phyloP scores from a whole-genome alignment of 306 rosid species.

The Ormosia semicastrata region DNA sequence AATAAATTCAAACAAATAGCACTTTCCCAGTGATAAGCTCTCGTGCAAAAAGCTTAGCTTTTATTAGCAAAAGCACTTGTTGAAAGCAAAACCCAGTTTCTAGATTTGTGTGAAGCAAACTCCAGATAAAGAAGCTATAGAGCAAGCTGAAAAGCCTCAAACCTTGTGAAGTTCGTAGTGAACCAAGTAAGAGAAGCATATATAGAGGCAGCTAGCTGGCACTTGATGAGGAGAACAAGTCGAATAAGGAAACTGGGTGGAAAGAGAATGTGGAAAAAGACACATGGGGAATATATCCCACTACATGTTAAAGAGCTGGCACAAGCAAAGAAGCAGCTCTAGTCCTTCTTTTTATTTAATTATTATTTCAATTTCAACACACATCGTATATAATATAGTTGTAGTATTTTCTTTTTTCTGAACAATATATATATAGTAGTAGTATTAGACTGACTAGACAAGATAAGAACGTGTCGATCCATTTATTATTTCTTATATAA shows the following conservation, averaged over 20 bases:
- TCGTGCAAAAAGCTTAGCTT: neutral
- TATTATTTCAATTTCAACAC: constrained; percentile 10
- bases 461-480: constrained; percentile 14
- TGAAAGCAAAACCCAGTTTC: neutral
- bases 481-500: neutral
- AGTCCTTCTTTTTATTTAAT: neutral
- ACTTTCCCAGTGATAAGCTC: neutral
- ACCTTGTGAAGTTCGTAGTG: neutral
- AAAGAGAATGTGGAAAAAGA: constrained; percentile 16
- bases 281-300: neutral
- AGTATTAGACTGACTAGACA: neutral
- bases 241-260: constrained; percentile 41
- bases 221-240: neutral
- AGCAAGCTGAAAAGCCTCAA: neutral
- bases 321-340: neutral
- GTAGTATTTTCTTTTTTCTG: too few species aligned
- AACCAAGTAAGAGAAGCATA: neutral
- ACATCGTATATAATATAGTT: neutral
- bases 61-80: neutral
- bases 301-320: constrained; percentile 27
- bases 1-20: neutral
- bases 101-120: neutral
- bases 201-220: constrained; percentile 4
- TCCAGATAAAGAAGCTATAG: neutral
- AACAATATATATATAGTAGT: neutral